Conservation (phyloP, 495 filamentous ascomycete species). For the Peziza echinospora region DNA sequence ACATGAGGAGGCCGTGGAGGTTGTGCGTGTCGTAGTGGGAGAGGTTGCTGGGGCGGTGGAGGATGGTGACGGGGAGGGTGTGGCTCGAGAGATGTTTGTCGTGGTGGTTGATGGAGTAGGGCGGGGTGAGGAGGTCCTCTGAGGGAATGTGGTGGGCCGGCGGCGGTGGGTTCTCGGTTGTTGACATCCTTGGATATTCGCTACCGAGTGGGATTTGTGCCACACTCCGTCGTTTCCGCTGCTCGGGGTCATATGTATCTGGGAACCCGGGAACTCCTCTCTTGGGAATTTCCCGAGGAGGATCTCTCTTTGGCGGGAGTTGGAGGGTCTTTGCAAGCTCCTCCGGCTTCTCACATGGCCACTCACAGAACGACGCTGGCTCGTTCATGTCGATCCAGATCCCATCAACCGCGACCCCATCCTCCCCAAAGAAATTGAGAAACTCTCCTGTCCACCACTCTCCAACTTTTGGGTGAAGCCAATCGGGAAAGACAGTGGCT, state of each 20-base stretch:
- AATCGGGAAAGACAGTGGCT: slow-evolving; percentile 54
- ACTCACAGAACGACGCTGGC: slow-evolving; percentile 48
- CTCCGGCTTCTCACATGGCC: slow-evolving; percentile 44
- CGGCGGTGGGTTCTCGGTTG: background rate
- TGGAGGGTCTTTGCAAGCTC: slow-evolving; percentile 29
- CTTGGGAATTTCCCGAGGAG: slow-evolving; percentile 33
- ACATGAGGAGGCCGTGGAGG: slow-evolving; percentile 77
- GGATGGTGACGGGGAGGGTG: slow-evolving; percentile 52
- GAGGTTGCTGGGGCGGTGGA: slow-evolving; percentile 50
- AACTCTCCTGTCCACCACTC: slow-evolving; percentile 59
- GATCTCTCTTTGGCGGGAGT: slow-evolving; percentile 43
- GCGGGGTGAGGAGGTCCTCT: slow-evolving; percentile 41
- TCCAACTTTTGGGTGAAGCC: slow-evolving; percentile 44
- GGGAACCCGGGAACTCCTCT: slow-evolving; percentile 41
- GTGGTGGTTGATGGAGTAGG: slow-evolving; percentile 55
- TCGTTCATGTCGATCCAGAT: slow-evolving; percentile 85
- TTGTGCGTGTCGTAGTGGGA: slow-evolving; percentile 70
- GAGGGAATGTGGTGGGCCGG: background rate
- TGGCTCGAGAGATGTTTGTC: slow-evolving; percentile 41
- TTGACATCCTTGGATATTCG: background rate
- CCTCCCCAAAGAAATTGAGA: slow-evolving; percentile 40
- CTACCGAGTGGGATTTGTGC: slow-evolving; percentile 1
- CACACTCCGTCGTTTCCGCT: slow-evolving; percentile 1
- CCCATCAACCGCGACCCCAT: slow-evolving; percentile 61
- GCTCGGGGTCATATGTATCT: background rate